phyloP scores from a whole-genome alignment of 2,329 filamentous ascomycete genomes.

The Gremmenia infestans region DNA sequence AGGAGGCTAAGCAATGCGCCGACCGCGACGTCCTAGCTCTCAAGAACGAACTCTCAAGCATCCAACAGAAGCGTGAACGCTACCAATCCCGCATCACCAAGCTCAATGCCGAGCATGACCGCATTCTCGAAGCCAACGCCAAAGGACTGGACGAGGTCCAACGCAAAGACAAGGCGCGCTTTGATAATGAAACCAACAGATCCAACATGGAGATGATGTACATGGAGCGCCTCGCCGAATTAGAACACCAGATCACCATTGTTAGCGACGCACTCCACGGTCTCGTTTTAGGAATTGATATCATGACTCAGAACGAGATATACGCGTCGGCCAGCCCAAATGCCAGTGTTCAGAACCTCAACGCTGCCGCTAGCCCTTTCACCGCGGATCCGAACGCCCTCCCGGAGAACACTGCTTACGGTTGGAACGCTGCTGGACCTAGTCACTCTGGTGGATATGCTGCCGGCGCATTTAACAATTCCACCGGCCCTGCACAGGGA shows the following conservation, averaged over 20 bases:
- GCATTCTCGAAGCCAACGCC: constrained; percentile 62
- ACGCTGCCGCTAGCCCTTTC: constrained; percentile 1
- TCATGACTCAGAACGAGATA: constrained; percentile 8
- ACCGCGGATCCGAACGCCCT: constrained; percentile 6
- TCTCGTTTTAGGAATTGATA: constrained; percentile 8
- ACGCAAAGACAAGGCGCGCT: constrained; percentile 27
- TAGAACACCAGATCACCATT: constrained; percentile 15
- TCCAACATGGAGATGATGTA: constrained; percentile 23
- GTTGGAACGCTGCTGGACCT: constrained; percentile 22
- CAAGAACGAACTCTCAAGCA: constrained; percentile 57
- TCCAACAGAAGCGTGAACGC: constrained; percentile 67
- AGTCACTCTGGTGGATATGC: constrained; percentile 7
- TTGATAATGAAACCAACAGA: constrained; percentile 25
- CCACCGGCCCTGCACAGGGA: constrained; percentile 9
- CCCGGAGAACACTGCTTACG: constrained; percentile 15
- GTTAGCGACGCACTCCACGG: constrained; percentile 9
- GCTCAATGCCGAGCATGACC: constrained; percentile 66
- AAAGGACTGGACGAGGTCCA: constrained; percentile 41
- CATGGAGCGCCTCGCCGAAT: constrained; percentile 19
- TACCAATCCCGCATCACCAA: constrained; percentile 66
- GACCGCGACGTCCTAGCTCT: constrained; percentile 59
- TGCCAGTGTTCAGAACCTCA: constrained; percentile 19
- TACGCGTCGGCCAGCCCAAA: constrained; percentile 17
- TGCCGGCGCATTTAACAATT: constrained; percentile 4
- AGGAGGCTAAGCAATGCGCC: constrained; percentile 55